A percentile compares a stretch with the other conserved stretches of the same genome.
These are phyloP conservation scores for Heteromeles arbutifolia DNA, from an alignment of 306 rosid genomes.

Conservation along the genomic window DNA sequence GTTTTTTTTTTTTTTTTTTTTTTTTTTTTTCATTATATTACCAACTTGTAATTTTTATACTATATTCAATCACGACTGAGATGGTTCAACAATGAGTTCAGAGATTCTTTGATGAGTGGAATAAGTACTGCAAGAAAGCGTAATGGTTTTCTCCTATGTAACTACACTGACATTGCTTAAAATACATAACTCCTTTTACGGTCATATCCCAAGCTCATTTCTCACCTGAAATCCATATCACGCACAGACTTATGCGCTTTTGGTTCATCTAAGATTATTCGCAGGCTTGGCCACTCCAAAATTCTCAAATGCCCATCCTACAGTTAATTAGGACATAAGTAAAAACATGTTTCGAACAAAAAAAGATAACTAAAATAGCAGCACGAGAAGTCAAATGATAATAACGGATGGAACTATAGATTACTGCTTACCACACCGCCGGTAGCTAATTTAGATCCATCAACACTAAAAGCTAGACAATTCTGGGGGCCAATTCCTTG, in stretches of 20 bases:
- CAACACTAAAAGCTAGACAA: constrained; percentile 75
- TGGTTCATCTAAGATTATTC: constrained; percentile 70
- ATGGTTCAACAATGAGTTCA: background rate
- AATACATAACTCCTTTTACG: background rate
- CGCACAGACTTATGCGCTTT: constrained; percentile 71
- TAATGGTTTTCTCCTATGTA: background rate
- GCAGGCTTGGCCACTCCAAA: constrained; percentile 77
- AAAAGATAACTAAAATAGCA: background rate
- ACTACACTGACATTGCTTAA: background rate
- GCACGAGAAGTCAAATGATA: background rate
- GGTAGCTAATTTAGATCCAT: constrained; percentile 85
- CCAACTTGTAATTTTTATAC: background rate
- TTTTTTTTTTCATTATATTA: background rate
- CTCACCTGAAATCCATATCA: constrained; percentile 91
- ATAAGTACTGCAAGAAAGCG: background rate
- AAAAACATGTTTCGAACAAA: background rate
- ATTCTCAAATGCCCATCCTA: constrained; percentile 89
- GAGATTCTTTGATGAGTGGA: background rate
- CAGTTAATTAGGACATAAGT: constrained; percentile 20
- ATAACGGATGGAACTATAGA: constrained; percentile 4
- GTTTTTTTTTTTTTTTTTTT: no score
- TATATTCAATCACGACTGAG: background rate
- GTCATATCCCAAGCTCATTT: background rate
- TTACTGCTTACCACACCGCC: constrained; percentile 68
- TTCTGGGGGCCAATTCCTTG: constrained; percentile 57